Evolutionary conservation across 345 rosid species (phyloP), one percentile per base, ranked within the genome.

Genomic region (Turritis glabra): DNA sequence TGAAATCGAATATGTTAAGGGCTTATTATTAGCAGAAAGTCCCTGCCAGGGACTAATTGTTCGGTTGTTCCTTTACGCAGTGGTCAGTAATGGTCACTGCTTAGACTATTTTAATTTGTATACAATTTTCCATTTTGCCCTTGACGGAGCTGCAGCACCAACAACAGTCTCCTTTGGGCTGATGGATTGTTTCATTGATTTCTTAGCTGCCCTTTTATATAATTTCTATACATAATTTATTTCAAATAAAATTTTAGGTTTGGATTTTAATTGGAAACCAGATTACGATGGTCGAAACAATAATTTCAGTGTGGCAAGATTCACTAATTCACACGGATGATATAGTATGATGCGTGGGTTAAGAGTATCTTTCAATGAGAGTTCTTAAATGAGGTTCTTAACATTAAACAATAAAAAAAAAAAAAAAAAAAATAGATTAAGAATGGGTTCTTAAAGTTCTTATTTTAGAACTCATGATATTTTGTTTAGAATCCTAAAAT

Each of bases 321-420:
- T 48, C 7, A 52, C 44, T 40, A 12, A 40, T 13, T 40, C 44
- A 40, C n/a, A 40, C n/a, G 44, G 44, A 12, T 37, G 5, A 37
- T 35, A 67, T 67, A 25, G 41, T 67, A 53, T 33, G 50, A 53
- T 68, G 48, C 22, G 26, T 53, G 52, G 29, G 33, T 15, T 66
- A n/a, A n/a, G n/a, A n/a, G n/a, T n/a, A n/a, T n/a, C n/a, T n/a
- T n/a, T n/a, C n/a, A n/a, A n/a, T n/a, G n/a, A n/a, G n/a, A n/a
- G n/a, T n/a, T n/a, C n/a, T n/a, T n/a, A n/a, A n/a, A n/a, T n/a
- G n/a, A n/a, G n/a, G n/a, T n/a, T n/a, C n/a, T n/a, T n/a, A 40
- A 27, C 30, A 2, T 27, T 5, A 27, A 27, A 2, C 5, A 5
- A 27, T 2, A 27, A 27, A 27, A 27, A 27, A 27, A 27, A 27